These are phyloP conservation scores for Xylariaceae sp. DNA, from an alignment of 2,329 filamentous ascomycete genomes.

Conservation along the genomic window DNA sequence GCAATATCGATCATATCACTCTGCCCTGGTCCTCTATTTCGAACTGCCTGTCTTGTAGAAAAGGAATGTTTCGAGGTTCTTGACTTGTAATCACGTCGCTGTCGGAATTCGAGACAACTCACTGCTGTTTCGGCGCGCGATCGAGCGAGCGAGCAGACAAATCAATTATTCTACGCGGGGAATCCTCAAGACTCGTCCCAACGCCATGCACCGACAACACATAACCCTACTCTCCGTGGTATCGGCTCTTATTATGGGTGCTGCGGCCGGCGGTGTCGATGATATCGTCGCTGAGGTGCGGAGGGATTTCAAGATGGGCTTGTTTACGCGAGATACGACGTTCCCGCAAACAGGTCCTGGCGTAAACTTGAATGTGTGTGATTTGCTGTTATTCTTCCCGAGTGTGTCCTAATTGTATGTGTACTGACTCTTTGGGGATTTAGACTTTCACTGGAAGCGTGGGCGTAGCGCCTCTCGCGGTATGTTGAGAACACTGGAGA, in stretches of 20 bases:
- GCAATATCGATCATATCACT: too few relatives aligned
- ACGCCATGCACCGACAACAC: constrained; percentile 5
- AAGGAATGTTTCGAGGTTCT: too few relatives aligned
- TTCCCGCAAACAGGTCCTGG: constrained; percentile 5
- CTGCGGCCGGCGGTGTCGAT: constrained; percentile 15
- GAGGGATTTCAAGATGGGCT: constrained; percentile 35
- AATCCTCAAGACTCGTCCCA: neutral
- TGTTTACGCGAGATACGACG: constrained; percentile 32
- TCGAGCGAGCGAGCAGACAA: too few relatives aligned
- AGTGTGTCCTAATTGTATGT: too few relatives aligned
- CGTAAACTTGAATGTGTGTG: constrained; percentile 35
- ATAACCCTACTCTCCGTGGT: constrained; percentile 14
- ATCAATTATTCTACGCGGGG: too few relatives aligned
- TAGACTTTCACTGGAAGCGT: constrained; percentile 39
- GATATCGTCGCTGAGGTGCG: constrained; percentile 30
- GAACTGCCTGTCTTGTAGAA: too few relatives aligned
- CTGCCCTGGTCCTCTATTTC: too few relatives aligned
- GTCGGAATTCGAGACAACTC: too few relatives aligned
- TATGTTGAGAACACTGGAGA: constrained; percentile 25
- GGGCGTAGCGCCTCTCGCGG: constrained; percentile 36
- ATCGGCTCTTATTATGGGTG: constrained; percentile 15
- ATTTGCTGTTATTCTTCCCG: neutral
- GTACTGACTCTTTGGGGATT: neutral
- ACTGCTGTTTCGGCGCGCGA: too few relatives aligned
- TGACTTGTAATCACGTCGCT: too few relatives aligned